These are phyloP conservation scores for Misopates orontium DNA, from an alignment of 257 asterid species.

Conservation along the genomic window DNA sequence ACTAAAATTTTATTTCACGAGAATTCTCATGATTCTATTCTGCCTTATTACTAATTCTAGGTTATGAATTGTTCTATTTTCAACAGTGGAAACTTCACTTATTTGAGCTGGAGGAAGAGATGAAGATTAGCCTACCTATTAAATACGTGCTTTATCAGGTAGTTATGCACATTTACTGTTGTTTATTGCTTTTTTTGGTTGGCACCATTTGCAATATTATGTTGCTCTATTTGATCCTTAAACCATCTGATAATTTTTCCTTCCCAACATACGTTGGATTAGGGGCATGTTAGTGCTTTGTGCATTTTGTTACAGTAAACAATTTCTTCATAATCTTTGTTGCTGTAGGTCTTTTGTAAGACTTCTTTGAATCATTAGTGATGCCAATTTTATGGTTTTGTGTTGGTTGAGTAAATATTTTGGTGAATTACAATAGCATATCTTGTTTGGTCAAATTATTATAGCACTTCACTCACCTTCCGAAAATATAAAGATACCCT, in stretches of 20 bases:
- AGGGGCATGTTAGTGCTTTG: too few relatives aligned
- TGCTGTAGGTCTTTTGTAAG: too few relatives aligned
- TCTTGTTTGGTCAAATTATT: too few relatives aligned
- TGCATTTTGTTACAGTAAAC: too few relatives aligned
- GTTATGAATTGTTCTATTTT: conserved; percentile 16
- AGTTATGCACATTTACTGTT: background rate
- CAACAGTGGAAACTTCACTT: conserved; percentile 82
- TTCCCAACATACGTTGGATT: background rate
- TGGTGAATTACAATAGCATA: too few relatives aligned
- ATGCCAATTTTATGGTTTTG: too few relatives aligned
- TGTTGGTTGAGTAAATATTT: too few relatives aligned
- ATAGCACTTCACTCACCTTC: too few relatives aligned
- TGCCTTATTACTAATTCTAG: background rate
- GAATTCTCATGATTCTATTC: conserved; percentile 3
- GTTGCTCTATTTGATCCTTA: background rate
- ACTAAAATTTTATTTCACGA: too few relatives aligned
- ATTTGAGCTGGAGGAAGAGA: conserved; percentile 78
- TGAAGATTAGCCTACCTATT: conserved; percentile 59
- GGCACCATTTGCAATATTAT: background rate
- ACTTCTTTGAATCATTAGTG: too few relatives aligned
- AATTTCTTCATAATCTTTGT: too few relatives aligned
- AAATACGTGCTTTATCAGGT: conserved; percentile 85
- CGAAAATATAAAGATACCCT: too few relatives aligned
- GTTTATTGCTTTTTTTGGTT: background rate
- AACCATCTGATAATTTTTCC: conserved; percentile 1